These are phyloP conservation scores for Neodidymelliopsis sp. DNA, from an alignment of 2,329 filamentous ascomycete genomes.

Conservation along the genomic window DNA sequence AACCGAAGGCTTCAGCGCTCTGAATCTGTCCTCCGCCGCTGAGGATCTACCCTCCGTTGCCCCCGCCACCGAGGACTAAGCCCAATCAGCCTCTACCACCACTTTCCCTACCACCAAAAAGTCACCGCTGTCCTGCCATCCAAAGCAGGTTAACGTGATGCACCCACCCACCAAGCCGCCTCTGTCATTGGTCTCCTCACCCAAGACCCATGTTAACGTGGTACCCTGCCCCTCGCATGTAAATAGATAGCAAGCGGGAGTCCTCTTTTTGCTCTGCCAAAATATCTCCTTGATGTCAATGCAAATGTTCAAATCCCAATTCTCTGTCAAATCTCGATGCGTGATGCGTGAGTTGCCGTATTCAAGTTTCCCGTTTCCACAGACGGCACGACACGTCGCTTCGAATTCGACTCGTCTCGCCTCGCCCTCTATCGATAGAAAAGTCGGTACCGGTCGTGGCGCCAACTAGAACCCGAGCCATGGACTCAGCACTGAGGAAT, in stretches of 20 bases:
- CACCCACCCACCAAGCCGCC: conserved; percentile 37
- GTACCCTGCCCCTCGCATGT: conserved; percentile 25
- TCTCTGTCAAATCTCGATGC: no score
- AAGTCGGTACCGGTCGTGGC: no score
- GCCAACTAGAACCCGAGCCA: no score
- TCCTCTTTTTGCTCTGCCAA: background rate
- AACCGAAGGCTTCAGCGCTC: conserved; percentile 79
- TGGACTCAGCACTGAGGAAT: no score
- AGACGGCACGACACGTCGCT: no score
- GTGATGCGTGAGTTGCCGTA: no score
- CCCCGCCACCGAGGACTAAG: conserved; percentile 24
- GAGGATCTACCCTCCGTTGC: conserved; percentile 17
- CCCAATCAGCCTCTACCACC: background rate
- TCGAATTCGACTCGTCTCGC: no score
- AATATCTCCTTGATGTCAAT: conserved; percentile 1
- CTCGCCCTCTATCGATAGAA: no score
- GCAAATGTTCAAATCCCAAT: background rate
- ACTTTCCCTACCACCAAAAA: conserved; percentile 12
- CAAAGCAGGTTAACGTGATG: conserved; percentile 47
- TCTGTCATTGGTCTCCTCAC: conserved; percentile 38
- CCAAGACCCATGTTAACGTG: conserved; percentile 44
- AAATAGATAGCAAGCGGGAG: conserved; percentile 8
- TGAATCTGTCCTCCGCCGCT: conserved; percentile 24
- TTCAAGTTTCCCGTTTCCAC: no score
- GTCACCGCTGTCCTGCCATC: conserved; percentile 46